phyloP scores from a whole-genome alignment of 1,284 basidiomycete genomes.

The Heterobasidion parviporum region DNA sequence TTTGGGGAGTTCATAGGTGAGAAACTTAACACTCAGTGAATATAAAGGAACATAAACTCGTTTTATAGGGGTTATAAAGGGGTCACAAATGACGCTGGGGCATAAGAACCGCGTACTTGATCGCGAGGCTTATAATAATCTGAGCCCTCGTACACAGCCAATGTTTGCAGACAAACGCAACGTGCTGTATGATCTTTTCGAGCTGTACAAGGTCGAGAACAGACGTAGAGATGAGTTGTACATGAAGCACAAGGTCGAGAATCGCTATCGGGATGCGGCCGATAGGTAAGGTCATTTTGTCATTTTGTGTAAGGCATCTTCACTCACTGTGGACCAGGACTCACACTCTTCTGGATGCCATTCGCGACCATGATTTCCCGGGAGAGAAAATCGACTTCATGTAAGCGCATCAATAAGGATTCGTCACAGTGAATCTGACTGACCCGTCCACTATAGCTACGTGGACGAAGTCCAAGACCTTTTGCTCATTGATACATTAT shows the following conservation, averaged over 20 bases:
- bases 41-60: background rate
- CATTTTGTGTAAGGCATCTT: background rate
- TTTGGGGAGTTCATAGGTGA: constrained; percentile 64
- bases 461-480: constrained; percentile 73
- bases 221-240: constrained; percentile 28
- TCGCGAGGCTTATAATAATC: constrained; percentile 32
- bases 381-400: background rate
- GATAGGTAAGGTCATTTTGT: constrained; percentile 39
- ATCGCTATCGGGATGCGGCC: constrained; percentile 38
- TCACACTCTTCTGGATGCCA: constrained; percentile 36
- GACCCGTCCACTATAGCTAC: constrained; percentile 33
- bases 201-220: constrained; percentile 27
- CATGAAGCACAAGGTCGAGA: constrained; percentile 31
- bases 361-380: constrained; percentile 21
- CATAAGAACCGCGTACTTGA: constrained; percentile 32
- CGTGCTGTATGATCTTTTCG: constrained; percentile 47
- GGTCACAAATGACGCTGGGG: constrained; percentile 43
- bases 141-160: constrained; percentile 45
- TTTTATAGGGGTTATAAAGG: constrained; percentile 56
- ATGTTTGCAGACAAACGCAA: constrained; percentile 43
- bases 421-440: background rate
- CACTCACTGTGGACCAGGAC: constrained; percentile 26
- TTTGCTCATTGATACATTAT: constrained; percentile 52
- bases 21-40: background rate
- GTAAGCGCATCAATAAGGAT: background rate